Percentiles rank a stretch among this genome's conserved stretches.
Conservation (phyloP, 306 rosid species). For the Gynostemma pentaphyllum region DNA sequence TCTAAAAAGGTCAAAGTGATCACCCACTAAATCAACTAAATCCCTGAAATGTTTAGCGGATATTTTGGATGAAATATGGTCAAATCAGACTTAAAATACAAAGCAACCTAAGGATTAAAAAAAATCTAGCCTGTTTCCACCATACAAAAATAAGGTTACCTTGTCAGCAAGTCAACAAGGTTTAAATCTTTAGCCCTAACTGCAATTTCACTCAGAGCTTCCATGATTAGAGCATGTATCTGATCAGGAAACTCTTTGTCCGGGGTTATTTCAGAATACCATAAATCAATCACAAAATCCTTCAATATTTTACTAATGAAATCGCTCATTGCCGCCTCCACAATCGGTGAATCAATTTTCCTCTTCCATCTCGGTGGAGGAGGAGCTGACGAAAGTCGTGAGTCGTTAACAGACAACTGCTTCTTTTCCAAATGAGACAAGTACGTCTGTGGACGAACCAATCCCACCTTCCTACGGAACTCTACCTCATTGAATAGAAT, state of each 20-base stretch:
- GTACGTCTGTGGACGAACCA: slow-evolving; percentile 39
- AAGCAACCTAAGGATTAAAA: background rate
- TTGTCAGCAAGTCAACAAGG: slow-evolving; percentile 82
- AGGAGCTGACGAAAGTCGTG: slow-evolving; percentile 45
- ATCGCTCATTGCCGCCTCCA: slow-evolving; percentile 68
- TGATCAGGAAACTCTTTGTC: slow-evolving; percentile 84
- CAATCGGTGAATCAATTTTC: slow-evolving; percentile 66
- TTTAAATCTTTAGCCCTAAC: slow-evolving; percentile 67
- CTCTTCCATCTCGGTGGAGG: slow-evolving; percentile 64
- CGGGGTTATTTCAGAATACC: slow-evolving; percentile 75
- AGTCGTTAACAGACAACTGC: slow-evolving; percentile 61
- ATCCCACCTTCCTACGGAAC: slow-evolving; percentile 58
- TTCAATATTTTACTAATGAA: slow-evolving; percentile 68
- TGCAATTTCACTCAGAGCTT: slow-evolving; percentile 78
- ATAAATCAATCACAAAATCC: slow-evolving; percentile 82
- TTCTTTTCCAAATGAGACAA: slow-evolving; percentile 82
- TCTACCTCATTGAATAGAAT: slow-evolving; percentile 58
- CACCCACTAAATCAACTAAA: slow-evolving; percentile 67
- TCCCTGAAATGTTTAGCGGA: slow-evolving; percentile 45
- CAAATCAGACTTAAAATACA: background rate
- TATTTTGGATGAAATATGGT: slow-evolving; percentile 7
- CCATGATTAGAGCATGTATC: slow-evolving; percentile 64
- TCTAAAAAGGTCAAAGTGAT: slow-evolving; percentile 89
- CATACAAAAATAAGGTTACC: slow-evolving; percentile 34
- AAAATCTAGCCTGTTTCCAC: background rate